Evolutionary conservation across 2,329 filamentous ascomycete species (phyloP).

Genomic region (Capronia americana): DNA sequence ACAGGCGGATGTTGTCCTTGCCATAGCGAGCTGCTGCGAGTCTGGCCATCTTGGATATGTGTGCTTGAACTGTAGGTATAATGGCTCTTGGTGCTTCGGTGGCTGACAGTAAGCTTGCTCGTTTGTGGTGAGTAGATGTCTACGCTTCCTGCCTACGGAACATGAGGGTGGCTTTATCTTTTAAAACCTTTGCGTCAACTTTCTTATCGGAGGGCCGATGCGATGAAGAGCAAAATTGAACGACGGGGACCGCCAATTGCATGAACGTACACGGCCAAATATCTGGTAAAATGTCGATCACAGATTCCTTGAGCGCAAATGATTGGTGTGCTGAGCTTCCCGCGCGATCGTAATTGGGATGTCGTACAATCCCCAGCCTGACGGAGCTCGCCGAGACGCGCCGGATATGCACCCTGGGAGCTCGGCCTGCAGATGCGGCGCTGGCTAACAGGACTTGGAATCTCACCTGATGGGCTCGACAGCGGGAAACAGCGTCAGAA

Average conservation of each 20-base stretch:
- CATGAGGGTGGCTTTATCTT: slow-evolving; percentile 12
- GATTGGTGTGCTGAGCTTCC: slow-evolving; percentile 25
- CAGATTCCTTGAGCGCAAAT: slow-evolving; percentile 23
- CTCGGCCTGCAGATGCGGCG: background rate
- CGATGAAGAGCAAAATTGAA: slow-evolving; percentile 19
- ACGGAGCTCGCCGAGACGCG: slow-evolving; percentile 36
- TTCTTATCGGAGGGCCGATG: slow-evolving; percentile 32
- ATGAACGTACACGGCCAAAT: slow-evolving; percentile 17
- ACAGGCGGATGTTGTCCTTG: slow-evolving; percentile 97
- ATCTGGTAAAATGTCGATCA: slow-evolving; percentile 33
- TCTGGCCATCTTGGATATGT: slow-evolving; percentile 42
- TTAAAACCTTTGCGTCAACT: slow-evolving; percentile 6
- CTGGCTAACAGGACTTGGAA: background rate
- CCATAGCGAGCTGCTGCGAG: slow-evolving; percentile 57
- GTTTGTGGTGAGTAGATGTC: slow-evolving; percentile 3
- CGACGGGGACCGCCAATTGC: slow-evolving; percentile 30
- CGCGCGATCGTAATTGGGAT: slow-evolving; percentile 4
- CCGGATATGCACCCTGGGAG: background rate
- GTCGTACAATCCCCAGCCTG: slow-evolving; percentile 26
- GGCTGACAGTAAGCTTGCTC: slow-evolving; percentile 1
- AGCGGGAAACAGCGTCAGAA: background rate
- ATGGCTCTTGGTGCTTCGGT: background rate
- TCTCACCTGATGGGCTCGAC: slow-evolving; percentile 11
- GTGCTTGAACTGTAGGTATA: background rate
- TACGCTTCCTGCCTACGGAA: background rate